A percentile compares a stretch with the other conserved stretches of the same genome.
Evolutionary conservation across 1,284 basidiomycete genomes (phyloP).

Genomic region (Volvariella surrecta): DNA sequence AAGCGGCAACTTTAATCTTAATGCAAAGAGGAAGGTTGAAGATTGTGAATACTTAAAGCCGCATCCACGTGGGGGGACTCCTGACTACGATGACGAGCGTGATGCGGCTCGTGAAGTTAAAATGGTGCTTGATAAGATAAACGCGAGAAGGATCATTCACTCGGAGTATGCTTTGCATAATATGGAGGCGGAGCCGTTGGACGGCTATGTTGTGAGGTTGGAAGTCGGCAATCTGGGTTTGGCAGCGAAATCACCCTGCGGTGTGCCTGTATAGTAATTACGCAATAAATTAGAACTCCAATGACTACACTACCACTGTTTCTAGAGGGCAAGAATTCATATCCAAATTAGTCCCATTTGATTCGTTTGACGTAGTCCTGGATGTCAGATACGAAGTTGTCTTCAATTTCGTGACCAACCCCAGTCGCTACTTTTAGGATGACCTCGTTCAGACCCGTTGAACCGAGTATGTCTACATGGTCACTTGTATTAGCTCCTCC

Average conservation of each 20-base stretch:
- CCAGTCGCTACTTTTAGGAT: conserved; percentile 85
- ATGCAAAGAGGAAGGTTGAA: conserved; percentile 1
- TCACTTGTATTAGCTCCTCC: conserved; percentile 89
- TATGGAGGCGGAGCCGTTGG: conserved; percentile 40
- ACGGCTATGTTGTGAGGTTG: conserved; percentile 38
- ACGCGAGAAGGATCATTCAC: conserved; percentile 42
- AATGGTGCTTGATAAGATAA: conserved; percentile 43
- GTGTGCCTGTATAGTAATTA: too few relatives aligned
- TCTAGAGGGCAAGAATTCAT: too few relatives aligned
- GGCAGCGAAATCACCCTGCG: not conserved
- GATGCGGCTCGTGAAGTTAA: conserved; percentile 26
- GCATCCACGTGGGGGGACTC: conserved; percentile 13
- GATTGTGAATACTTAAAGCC: conserved; percentile 1
- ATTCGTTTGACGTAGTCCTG: conserved; percentile 69
- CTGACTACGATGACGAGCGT: conserved; percentile 17
- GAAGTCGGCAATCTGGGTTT: conserved; percentile 36
- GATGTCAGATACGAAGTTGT: conserved; percentile 76
- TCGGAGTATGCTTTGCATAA: conserved; percentile 45
- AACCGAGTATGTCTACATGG: conserved; percentile 93
- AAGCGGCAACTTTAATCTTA: not conserved
- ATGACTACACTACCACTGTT: too few relatives aligned
- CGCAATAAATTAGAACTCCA: too few relatives aligned
- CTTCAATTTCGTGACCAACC: conserved; percentile 58
- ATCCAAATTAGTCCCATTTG: conserved; percentile 59
- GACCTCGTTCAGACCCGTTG: conserved; percentile 83